phyloP scores from a whole-genome alignment of 139 green algal genomes.

The Coelastrella sp. region DNA sequence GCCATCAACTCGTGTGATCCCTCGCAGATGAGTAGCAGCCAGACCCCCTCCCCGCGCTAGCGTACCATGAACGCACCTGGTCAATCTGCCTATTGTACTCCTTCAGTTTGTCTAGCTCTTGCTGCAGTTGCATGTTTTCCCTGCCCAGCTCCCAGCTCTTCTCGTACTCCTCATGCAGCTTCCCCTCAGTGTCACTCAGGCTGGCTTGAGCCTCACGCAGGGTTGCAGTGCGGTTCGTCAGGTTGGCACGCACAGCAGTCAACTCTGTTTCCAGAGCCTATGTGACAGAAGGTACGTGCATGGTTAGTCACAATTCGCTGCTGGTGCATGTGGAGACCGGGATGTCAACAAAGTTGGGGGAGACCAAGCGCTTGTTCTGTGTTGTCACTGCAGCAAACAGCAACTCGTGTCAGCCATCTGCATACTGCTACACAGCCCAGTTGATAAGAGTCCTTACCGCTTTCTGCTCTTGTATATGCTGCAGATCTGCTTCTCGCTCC shows the following conservation, averaged over 20 bases:
- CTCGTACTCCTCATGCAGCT: conserved; percentile 27
- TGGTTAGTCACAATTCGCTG: background rate
- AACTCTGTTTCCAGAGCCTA: background rate
- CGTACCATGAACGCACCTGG: background rate
- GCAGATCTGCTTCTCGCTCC: conserved; percentile 22
- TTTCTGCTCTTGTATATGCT: conserved; percentile 10
- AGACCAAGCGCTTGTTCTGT: background rate
- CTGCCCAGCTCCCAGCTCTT: conserved; percentile 23
- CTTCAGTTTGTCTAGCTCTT: background rate
- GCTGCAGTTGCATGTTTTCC: conserved; percentile 24
- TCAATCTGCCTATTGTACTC: conserved; percentile 20
- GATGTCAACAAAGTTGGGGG: too few species aligned
- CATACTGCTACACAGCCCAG: background rate
- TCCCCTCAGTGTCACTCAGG: conserved; percentile 24
- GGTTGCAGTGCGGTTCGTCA: background rate
- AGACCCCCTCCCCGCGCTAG: too few species aligned
- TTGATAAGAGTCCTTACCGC: background rate
- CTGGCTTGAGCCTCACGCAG: conserved; percentile 20
- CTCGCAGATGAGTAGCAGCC: too few species aligned
- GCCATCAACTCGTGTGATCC: too few species aligned
- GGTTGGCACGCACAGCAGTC: conserved; percentile 19
- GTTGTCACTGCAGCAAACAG: background rate
- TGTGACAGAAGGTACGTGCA: background rate
- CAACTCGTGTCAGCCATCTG: background rate
- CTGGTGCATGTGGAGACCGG: too few species aligned